phyloP scores from a whole-genome alignment of 306 rosid species.

The Pachyrhizus erosus region DNA sequence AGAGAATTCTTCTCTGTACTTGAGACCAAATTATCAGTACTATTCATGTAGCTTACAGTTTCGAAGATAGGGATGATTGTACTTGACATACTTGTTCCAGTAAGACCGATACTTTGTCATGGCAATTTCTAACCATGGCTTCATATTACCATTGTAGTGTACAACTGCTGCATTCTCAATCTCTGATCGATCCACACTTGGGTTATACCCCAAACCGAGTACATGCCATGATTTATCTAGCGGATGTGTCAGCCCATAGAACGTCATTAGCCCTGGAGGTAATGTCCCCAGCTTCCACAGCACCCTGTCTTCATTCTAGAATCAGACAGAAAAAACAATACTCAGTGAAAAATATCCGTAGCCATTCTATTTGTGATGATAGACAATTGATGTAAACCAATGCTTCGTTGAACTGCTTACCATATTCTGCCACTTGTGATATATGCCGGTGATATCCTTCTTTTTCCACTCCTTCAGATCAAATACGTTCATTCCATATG shows the following conservation, averaged over 20 bases:
- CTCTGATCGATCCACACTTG: conserved; percentile 65
- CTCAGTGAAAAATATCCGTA: conserved; percentile 19
- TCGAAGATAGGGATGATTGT: conserved; percentile 74
- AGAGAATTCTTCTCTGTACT: conserved; percentile 27
- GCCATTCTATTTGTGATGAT: background rate
- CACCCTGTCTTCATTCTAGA: conserved; percentile 87
- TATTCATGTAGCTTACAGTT: conserved; percentile 69
- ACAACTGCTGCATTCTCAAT: conserved; percentile 87
- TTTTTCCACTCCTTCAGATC: conserved; percentile 93
- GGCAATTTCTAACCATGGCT: conserved; percentile 94
- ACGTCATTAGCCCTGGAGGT: conserved; percentile 95
- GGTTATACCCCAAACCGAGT: conserved; percentile 98
- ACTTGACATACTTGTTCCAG: conserved; percentile 88
- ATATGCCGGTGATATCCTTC: conserved; percentile 89
- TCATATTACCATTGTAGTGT: conserved; percentile 96
- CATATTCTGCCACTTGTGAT: conserved; percentile 99
- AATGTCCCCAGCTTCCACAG: conserved; percentile 97
- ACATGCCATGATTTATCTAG: conserved; percentile 93
- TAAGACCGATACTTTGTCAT: conserved; percentile 82
- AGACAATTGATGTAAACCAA: conserved; percentile 32
- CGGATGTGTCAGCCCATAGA: conserved; percentile 88
- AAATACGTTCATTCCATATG: conserved; percentile 95
- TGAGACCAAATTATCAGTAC: conserved; percentile 31
- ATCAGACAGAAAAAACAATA: conserved; percentile 33
- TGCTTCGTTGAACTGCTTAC: conserved; percentile 58